These are phyloP conservation scores for Thymus quinquecostatus DNA, from an alignment of 257 asterid genomes.

Conservation along the genomic window DNA sequence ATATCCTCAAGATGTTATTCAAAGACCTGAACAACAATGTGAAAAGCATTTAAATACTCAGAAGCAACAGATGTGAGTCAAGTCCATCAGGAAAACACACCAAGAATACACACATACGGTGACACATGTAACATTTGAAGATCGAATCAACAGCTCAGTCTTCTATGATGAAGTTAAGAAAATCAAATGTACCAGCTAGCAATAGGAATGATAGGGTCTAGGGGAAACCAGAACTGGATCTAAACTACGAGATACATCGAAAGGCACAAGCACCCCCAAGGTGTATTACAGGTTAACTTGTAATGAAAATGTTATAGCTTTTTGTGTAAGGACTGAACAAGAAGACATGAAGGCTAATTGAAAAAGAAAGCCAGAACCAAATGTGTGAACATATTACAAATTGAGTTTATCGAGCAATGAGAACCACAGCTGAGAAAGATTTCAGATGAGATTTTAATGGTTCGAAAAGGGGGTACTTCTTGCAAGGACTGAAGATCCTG, in stretches of 20 bases:
- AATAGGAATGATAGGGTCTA: not conserved
- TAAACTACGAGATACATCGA: not conserved
- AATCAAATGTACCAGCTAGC: not conserved
- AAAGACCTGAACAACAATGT: slow-evolving; percentile 61
- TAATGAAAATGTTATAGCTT: not conserved
- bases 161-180: too few species aligned
- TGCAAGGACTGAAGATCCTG: not conserved
- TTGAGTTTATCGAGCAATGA: not conserved
- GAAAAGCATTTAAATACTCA: slow-evolving; percentile 11
- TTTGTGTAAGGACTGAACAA: not conserved
- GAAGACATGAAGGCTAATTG: not conserved
- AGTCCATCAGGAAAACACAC: not conserved
- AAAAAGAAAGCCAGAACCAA: not conserved
- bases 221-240: not conserved
- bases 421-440: not conserved
- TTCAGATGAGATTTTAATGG: not conserved
- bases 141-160: slow-evolving; percentile 8
- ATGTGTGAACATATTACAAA: not conserved
- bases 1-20: slow-evolving; percentile 80
- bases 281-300: slow-evolving; percentile 2
- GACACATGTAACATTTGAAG: not conserved
- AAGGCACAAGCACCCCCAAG: slow-evolving; percentile 19
- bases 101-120: not conserved
- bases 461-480: slow-evolving; percentile 5
- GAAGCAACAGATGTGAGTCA: not conserved